A percentile compares a stretch with the other conserved stretches of the same genome.
Conservation (phyloP, 371 early-diverging fungal genomes). For the Funneliformis caledonium region DNA sequence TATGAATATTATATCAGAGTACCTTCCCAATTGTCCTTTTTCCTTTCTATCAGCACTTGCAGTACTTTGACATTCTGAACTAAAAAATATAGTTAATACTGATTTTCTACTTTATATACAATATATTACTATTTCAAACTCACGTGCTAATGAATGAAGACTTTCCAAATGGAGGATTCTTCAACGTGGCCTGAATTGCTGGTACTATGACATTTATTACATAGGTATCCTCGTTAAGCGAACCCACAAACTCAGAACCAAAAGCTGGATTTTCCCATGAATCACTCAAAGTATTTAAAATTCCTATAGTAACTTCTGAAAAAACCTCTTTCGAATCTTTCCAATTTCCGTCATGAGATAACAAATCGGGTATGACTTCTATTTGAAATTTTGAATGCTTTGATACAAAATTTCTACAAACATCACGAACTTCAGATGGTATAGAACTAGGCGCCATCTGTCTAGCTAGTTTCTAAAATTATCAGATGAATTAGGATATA, state of each 20-base stretch:
- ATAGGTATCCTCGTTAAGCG: conserved; percentile 24
- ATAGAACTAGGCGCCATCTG: not conserved
- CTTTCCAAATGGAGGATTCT: conserved; percentile 10
- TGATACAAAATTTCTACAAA: too few species aligned
- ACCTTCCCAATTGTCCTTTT: not conserved
- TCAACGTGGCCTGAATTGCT: conserved; percentile 7
- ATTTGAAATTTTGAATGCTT: too few species aligned
- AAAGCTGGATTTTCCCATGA: conserved; percentile 3
- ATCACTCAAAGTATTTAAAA: conserved; percentile 13
- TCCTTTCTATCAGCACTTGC: conserved; percentile 30
- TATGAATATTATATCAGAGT: conserved; percentile 14
- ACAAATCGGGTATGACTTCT: too few species aligned
- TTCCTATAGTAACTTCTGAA: conserved; percentile 20
- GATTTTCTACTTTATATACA: conserved; percentile 14
- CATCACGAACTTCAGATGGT: not conserved
- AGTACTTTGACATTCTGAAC: conserved; percentile 23
- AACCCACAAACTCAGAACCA: not conserved
- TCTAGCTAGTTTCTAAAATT: conserved; percentile 2
- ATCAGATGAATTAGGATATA: not conserved
- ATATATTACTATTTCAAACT: conserved; percentile 20
- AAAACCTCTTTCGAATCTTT: conserved; percentile 19
- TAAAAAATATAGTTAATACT: not conserved
- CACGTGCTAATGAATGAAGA: conserved; percentile 21
- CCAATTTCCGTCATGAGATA: conserved; percentile 19
- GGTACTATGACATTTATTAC: conserved; percentile 34